Conservation (phyloP, 352 stramenopile genomes). For the Pythium scleroteichum region DNA sequence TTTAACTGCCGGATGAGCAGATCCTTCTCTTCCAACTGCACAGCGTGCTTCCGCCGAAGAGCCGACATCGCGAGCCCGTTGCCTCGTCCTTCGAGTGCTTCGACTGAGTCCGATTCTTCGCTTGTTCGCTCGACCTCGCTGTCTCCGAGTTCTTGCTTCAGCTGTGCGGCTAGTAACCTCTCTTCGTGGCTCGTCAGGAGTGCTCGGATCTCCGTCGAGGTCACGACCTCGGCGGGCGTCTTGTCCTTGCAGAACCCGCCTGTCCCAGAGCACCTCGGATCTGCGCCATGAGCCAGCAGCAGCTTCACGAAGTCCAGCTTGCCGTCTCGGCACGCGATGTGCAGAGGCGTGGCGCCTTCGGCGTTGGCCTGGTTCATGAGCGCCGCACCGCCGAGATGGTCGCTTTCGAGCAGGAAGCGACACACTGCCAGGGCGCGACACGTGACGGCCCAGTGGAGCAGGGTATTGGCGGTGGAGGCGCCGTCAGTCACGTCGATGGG, state of each 20-base stretch:
- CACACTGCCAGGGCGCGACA: slow-evolving; percentile 68
- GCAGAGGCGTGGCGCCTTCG: slow-evolving; percentile 76
- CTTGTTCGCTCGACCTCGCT: neutral
- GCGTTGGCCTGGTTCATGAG: slow-evolving; percentile 59
- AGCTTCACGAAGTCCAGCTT: slow-evolving; percentile 55
- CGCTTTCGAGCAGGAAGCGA: slow-evolving; percentile 40
- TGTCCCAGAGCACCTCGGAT: slow-evolving; percentile 44
- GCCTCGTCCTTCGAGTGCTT: neutral
- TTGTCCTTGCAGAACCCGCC: slow-evolving; percentile 58
- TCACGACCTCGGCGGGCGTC: slow-evolving; percentile 55
- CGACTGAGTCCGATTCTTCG: neutral
- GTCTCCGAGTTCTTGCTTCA: neutral
- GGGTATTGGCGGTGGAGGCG: slow-evolving; percentile 43
- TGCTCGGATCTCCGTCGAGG: slow-evolving; percentile 42
- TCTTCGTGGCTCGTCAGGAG: slow-evolving; percentile 33
- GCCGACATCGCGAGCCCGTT: slow-evolving; percentile 6
- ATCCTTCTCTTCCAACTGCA: slow-evolving; percentile 86
- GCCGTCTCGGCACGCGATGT: slow-evolving; percentile 64
- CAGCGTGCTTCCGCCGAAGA: slow-evolving; percentile 27
- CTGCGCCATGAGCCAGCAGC: slow-evolving; percentile 46
- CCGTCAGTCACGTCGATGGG: slow-evolving; percentile 54
- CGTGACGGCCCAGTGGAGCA: slow-evolving; percentile 81
- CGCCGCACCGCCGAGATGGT: slow-evolving; percentile 35
- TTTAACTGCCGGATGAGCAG: slow-evolving; percentile 78
- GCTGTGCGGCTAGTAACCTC: slow-evolving; percentile 2